These are phyloP conservation scores for Arabis alpina DNA, from an alignment of 345 rosid genomes.

Conservation along the genomic window DNA sequence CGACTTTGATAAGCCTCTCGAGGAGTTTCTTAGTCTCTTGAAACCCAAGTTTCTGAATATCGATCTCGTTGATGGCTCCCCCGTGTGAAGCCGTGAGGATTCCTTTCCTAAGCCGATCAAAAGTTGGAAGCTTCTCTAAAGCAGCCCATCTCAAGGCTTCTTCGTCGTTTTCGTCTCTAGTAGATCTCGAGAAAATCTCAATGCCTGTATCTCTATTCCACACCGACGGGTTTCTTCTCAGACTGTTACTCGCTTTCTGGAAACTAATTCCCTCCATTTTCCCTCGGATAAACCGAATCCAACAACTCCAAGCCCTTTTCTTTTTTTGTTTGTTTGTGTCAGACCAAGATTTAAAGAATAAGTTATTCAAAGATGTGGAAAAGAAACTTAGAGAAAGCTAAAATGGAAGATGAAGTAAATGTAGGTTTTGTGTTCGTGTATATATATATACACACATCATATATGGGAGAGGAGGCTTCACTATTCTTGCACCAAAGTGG, in stretches of 20 bases:
- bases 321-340: background rate
- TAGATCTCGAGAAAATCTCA: slow-evolving; percentile 62
- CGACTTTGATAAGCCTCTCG: slow-evolving; percentile 69
- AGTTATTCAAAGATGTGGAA: background rate
- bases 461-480: slow-evolving; percentile 8
- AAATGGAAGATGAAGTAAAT: slow-evolving; percentile 22
- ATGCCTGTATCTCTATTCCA: slow-evolving; percentile 47
- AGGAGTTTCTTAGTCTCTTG: slow-evolving; percentile 70
- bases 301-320: background rate
- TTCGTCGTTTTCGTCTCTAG: slow-evolving; percentile 71
- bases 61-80: slow-evolving; percentile 61
- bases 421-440: slow-evolving; percentile 12
- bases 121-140: slow-evolving; percentile 82
- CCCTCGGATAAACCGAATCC: slow-evolving; percentile 20
- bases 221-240: slow-evolving; percentile 41
- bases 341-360: slow-evolving; percentile 17
- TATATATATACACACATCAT: slow-evolving; percentile 26
- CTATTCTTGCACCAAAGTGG: slow-evolving; percentile 20
- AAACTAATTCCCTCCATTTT: slow-evolving; percentile 48
- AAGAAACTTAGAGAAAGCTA: background rate
- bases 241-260: slow-evolving; percentile 48
- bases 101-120: slow-evolving; percentile 68
- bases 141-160: slow-evolving; percentile 96
- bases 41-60: slow-evolving; percentile 66
- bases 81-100: slow-evolving; percentile 57